These are phyloP conservation scores for Ustilago cynodontis DNA, from an alignment of 1,284 basidiomycete genomes.

Conservation along the genomic window DNA sequence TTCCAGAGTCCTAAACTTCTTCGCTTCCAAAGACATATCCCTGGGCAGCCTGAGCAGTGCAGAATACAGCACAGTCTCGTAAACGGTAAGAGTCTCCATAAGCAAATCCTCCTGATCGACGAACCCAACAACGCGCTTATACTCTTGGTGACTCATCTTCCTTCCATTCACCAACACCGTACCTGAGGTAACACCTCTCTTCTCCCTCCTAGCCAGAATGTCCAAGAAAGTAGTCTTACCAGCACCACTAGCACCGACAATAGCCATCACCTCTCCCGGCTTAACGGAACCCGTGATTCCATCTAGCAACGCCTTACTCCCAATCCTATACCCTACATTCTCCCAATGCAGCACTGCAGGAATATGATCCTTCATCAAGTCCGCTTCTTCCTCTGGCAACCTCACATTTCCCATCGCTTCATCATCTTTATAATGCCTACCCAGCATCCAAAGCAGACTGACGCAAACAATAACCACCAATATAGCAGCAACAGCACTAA, in stretches of 20 bases:
- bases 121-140: slow-evolving; percentile 88
- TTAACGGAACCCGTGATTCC: slow-evolving; percentile 88
- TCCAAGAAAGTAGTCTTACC: slow-evolving; percentile 97
- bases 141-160: slow-evolving; percentile 80
- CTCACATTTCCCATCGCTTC: slow-evolving; percentile 41
- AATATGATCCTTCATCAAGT: slow-evolving; percentile 91
- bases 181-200: slow-evolving; percentile 82
- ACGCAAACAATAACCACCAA: slow-evolving; percentile 73
- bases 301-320: slow-evolving; percentile 79
- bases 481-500: slow-evolving; percentile 84
- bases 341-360: slow-evolving; percentile 91
- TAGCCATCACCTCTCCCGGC: slow-evolving; percentile 91
- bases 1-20: slow-evolving; percentile 92
- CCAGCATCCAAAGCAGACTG: slow-evolving; percentile 68
- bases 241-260: slow-evolving; percentile 94
- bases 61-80: slow-evolving; percentile 94
- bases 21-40: slow-evolving; percentile 93
- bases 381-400: slow-evolving; percentile 77
- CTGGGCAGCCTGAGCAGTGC: slow-evolving; percentile 88
- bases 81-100: slow-evolving; percentile 95
- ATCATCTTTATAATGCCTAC: slow-evolving; percentile 56
- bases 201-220: slow-evolving; percentile 89
- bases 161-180: slow-evolving; percentile 87
- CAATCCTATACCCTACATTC: slow-evolving; percentile 78
- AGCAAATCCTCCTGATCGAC: slow-evolving; percentile 98